These are phyloP conservation scores for Baorangia bicolor DNA, from an alignment of 768 basidiomycete species.

Conservation along the genomic window DNA sequence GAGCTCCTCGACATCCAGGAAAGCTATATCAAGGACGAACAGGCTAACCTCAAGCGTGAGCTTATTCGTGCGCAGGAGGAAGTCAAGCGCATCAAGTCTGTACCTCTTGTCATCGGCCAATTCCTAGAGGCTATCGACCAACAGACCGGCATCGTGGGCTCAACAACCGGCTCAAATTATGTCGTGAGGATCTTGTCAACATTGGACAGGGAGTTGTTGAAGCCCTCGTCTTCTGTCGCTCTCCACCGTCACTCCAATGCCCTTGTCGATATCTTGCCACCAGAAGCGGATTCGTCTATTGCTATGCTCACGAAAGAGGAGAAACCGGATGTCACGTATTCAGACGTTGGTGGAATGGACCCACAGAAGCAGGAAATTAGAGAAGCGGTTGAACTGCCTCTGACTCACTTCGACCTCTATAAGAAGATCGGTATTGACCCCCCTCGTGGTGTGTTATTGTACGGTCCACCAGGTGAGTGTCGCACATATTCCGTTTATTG, in stretches of 20 bases:
- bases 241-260: constrained; percentile 98
- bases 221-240: constrained; percentile 97
- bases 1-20: constrained; percentile 95
- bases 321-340: constrained; percentile 90
- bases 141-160: constrained; percentile 94
- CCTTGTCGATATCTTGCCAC: constrained; percentile 95
- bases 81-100: constrained; percentile 98
- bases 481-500: neutral
- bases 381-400: constrained; percentile 95
- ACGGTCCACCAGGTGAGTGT: constrained; percentile 87
- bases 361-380: constrained; percentile 98
- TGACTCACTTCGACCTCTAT: constrained; percentile 97
- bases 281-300: constrained; percentile 97
- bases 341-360: constrained; percentile 97
- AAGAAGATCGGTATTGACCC: constrained; percentile 99
- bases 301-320: constrained; percentile 93
- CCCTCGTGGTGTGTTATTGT: constrained; percentile 92
- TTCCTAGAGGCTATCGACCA: constrained; percentile 99
- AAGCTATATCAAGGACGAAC: constrained; percentile 98
- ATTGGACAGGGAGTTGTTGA: constrained; percentile 93
- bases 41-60: constrained; percentile 95
- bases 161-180: constrained; percentile 97
- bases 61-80: constrained; percentile 98
- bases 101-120: constrained; percentile 98
- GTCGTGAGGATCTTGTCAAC: constrained; percentile 97